Base-by-base conservation (phyloP, 805 yeast species). In the Pichia deserticola region DNA sequence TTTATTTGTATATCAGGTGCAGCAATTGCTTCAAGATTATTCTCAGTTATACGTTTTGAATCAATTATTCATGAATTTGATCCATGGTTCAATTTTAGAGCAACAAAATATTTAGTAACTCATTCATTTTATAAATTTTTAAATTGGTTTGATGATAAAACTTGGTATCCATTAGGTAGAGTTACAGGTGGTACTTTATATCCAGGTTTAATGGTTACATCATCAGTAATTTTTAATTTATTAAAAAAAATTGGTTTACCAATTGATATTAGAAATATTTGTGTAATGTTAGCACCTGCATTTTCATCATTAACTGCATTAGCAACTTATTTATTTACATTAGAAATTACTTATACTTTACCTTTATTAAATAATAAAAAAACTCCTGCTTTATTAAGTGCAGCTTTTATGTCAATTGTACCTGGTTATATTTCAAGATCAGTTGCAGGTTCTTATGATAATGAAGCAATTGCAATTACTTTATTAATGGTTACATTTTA, bases 151-250 rank as follows among this genome's bases (percentile, higher is more conserved):
- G 99, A 93, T 66, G 97, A 92, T 66, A 81, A 96, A 64, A 92
- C 99, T 20, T 93, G 99, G 99, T 93, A 93, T 67, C 99, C 99
- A 20, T 75, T 93, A 57, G 99, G 99, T 25, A 80, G 99, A 71
- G 99, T 93, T 62, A 93, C 99, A 11, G 99, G 99, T 59, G 99
- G 99, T 51, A 95, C 99, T 1, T 70, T 93, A 54, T 93, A 95
- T 63, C 99, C 99, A 4, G 99, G 99, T 7, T 73, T 95, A 57
- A 93, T 93, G 99, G 96, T 95, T 29, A 89, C 99, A 5, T 82
- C 95, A n/a, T 95, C 96, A 27, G 76, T 87, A 27, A 83, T 95
- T 51, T 90, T 92, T 84, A 86, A 82, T 59, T 60, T 80, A 5
- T 73, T 93, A 54, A 69, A 79, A 46, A 73, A 76, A 50, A 67